Base-by-base conservation (phyloP, 495 filamentous ascomycete species). In the Aspergillus biplanus region DNA sequence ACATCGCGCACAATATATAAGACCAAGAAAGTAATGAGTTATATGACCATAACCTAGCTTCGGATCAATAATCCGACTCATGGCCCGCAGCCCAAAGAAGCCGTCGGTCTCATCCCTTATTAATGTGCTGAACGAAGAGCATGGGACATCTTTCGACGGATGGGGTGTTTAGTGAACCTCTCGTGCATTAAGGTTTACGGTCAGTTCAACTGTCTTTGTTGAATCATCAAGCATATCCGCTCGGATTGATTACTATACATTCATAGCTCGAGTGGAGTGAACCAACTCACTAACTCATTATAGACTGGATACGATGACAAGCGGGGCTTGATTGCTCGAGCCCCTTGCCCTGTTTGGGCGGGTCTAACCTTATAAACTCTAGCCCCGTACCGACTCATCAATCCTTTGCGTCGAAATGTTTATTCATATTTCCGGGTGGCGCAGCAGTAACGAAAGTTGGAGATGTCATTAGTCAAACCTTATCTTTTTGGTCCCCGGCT, bases 161-260 rank as follows among this genome's bases (percentile, higher is more conserved):
- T n/a, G n/a, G n/a, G n/a, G n/a, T n/a, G n/a, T n/a, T n/a, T n/a
- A n/a, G n/a, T n/a, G n/a, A n/a, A n/a, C n/a, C n/a, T n/a, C n/a
- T n/a, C n/a, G n/a, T n/a, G n/a, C n/a, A n/a, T n/a, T n/a, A n/a
- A n/a, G n/a, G n/a, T n/a, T n/a, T n/a, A n/a, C n/a, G n/a, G 15
- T 56, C 16, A 62, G 44, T 56, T 49, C 52, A 37, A 48, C 52
- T 33, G 31, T 63, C 52, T 63, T 47, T 57, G 35, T 32, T 35
- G 42, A 61, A 65, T 65, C 35, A 65, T 57, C 49, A 65, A 56
- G 57, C 56, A 57, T 65, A 39, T 56, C 63, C 63, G 57, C 56
- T 65, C 63, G 57, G 63, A 56, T 33, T 65, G 57, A 61, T 65
- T 65, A 65, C 13, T 65, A 61, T 60, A 61, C 63, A 61, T 65